Evolutionary conservation across 2,329 filamentous ascomycete species (phyloP).

Genomic region (Trichoderma sp.): DNA sequence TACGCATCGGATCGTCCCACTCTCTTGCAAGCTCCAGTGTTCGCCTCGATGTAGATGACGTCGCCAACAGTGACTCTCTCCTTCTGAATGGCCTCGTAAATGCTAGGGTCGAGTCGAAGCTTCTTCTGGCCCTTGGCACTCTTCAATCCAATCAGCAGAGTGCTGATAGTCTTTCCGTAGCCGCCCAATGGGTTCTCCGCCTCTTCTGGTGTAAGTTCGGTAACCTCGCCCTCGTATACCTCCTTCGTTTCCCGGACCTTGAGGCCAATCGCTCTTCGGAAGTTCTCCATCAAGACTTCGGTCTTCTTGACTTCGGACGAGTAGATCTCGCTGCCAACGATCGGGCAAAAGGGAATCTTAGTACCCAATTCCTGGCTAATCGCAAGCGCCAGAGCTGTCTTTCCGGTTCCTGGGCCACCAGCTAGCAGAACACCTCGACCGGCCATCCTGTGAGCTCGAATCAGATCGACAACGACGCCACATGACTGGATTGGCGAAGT

Average conservation of each 20-base stretch:
- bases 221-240: constrained; percentile 98
- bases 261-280: constrained; percentile 90
- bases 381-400: constrained; percentile 91
- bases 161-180: constrained; percentile 96
- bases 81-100: constrained; percentile 99
- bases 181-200: constrained; percentile 95
- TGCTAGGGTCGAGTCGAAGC: constrained; percentile 91
- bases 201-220: constrained; percentile 95
- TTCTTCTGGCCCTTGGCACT: constrained; percentile 97
- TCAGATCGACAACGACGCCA: constrained; percentile 92
- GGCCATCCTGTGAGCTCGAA: constrained; percentile 96
- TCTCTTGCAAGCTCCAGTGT: constrained; percentile 96
- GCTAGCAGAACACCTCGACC: constrained; percentile 90
- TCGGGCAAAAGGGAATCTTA: constrained; percentile 97
- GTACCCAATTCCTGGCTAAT: constrained; percentile 96
- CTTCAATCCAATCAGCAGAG: constrained; percentile 90
- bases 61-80: constrained; percentile 94
- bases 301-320: constrained; percentile 99
- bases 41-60: constrained; percentile 98
- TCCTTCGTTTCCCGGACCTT: constrained; percentile 98
- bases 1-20: constrained; percentile 96
- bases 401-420: constrained; percentile 92
- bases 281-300: constrained; percentile 98
- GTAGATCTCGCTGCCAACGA: constrained; percentile 97
- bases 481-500: constrained; percentile 62